Evolutionary conservation across 75 land plant genomes (phyloP).

Genomic region (Pinus albicaulis): DNA sequence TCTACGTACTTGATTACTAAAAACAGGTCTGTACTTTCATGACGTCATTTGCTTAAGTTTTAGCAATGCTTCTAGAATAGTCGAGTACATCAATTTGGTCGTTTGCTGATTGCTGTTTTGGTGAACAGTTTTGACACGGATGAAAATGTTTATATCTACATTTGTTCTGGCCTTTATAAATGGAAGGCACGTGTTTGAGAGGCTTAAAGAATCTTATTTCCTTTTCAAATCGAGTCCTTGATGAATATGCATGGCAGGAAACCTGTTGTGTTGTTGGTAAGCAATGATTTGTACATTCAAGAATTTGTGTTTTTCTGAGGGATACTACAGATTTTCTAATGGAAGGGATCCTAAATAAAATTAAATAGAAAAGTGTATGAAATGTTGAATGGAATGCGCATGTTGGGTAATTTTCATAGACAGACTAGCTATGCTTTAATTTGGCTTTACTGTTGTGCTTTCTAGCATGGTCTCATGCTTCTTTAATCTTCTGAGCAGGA

Average conservation of each 20-base stretch:
- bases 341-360: neutral
- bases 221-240: neutral
- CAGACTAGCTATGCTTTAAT: constrained; percentile 6
- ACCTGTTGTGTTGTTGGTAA: neutral
- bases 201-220: neutral
- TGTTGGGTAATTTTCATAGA: neutral
- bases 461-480: neutral
- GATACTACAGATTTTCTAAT: neutral
- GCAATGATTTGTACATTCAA: neutral
- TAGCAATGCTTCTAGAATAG: neutral
- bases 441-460: neutral
- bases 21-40: neutral
- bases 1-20: no score
- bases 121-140: constrained; percentile 2
- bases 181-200: neutral
- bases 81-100: no score
- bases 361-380: neutral
- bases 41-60: neutral
- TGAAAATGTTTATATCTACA: neutral
- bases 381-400: neutral
- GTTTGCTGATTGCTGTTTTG: constrained; percentile 2
- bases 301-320: neutral
- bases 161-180: neutral
- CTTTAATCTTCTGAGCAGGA: neutral
- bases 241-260: constrained; percentile 2